These are phyloP conservation scores for Bullera alba DNA, from an alignment of 768 basidiomycete species.

Conservation along the genomic window DNA sequence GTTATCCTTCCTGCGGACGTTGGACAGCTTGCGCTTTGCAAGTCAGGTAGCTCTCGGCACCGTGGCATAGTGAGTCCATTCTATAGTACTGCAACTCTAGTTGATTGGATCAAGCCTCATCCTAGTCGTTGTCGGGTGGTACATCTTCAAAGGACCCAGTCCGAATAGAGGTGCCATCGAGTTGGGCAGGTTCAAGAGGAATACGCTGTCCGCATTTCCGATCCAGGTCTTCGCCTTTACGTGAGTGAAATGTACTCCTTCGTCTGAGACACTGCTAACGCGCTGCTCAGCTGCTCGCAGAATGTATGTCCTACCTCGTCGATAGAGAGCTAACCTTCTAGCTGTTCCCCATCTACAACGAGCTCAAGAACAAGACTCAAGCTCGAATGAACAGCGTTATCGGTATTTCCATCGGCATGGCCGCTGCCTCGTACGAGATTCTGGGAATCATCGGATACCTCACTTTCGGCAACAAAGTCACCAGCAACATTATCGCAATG, in stretches of 20 bases:
- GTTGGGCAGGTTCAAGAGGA: constrained; percentile 30
- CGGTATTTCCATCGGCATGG: constrained; percentile 74
- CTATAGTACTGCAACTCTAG: neutral
- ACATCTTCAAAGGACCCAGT: constrained; percentile 32
- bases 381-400: constrained; percentile 79
- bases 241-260: constrained; percentile 6
- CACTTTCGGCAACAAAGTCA: constrained; percentile 85
- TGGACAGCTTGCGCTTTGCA: constrained; percentile 82
- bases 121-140: constrained; percentile 45
- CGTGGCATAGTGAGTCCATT: constrained; percentile 58
- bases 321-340: constrained; percentile 40
- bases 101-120: constrained; percentile 27
- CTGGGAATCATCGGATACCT: constrained; percentile 73
- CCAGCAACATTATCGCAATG: constrained; percentile 91
- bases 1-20: constrained; percentile 68
- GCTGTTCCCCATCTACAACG: constrained; percentile 92
- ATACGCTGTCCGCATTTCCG: constrained; percentile 60
- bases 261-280: neutral
- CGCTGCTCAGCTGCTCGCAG: constrained; percentile 67
- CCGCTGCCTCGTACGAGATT: constrained; percentile 75
- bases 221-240: constrained; percentile 54
- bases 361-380: constrained; percentile 74
- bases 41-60: constrained; percentile 87
- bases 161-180: constrained; percentile 37
- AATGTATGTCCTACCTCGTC: constrained; percentile 55